Evolutionary conservation across 768 basidiomycete genomes (phyloP), one percentile per base, ranked within the genome.

Genomic region (Porpolomopsis calyptriformis): DNA sequence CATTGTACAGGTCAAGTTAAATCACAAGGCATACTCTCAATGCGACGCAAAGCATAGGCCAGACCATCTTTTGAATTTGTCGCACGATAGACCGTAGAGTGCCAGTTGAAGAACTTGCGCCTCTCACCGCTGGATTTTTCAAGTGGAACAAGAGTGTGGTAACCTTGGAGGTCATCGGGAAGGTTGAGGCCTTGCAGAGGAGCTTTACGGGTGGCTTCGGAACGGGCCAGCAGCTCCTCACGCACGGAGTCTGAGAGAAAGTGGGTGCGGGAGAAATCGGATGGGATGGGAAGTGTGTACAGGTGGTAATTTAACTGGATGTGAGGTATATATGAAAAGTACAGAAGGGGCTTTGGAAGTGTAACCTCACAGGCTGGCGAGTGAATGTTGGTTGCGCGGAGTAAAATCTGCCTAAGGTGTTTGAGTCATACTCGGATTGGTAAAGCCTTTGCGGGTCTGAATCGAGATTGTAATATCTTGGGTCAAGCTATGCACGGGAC

Each of bases 101-200:
- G 77, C 80, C 88, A 92, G 52, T 78, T 88, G n/a, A 80, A 81
- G 36, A 89, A 76, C 55, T 85, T 85, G 53, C 85, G 76, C 29
- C 84, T 71, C 18, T 86, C 85, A 2, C 63, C 53, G 10, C 53
- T 55, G 18, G 64, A 62, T 24, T 67, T 64, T 59, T 93, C 90
- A 2, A 98, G 72, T 0, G 87, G 87, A 6, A 83, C 73, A 12
- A 98, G 73, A 0, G 83, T 78, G 61, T 96, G 89, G 56, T 97
- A 99, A 2, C 87, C 86, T 56, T 91, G 86, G 1, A 97, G 64
- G 50, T 94, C 89, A 14, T 87, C 82, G 0, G 93, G 93, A 7
- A 96, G 69, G 16, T 73, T 74, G 6, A 76, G 65, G 2, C 77
- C 77, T 45, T 60, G 59, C 4, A 70, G 64, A 24, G 72, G 62